phyloP scores from a whole-genome alignment of 371 early-diverging fungal species.

The Mortierella sp. region DNA sequence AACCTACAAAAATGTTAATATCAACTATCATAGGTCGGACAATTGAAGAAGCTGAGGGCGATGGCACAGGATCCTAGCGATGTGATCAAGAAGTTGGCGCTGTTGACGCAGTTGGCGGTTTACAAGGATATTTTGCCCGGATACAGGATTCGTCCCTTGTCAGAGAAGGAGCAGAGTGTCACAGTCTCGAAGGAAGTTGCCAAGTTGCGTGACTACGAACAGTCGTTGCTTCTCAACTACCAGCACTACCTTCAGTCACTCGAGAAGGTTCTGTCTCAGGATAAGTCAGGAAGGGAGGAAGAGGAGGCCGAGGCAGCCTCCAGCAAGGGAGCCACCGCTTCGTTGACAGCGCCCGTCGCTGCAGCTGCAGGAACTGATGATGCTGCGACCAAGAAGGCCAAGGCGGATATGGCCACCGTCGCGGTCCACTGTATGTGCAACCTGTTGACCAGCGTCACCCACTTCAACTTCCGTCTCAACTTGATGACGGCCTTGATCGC shows the following conservation, averaged over 20 bases:
- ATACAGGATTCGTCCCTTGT: constrained; percentile 92
- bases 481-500: constrained; percentile 85
- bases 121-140: constrained; percentile 96
- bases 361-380: constrained; percentile 37
- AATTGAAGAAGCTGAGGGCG: constrained; percentile 72
- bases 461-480: constrained; percentile 94
- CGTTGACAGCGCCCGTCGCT: constrained; percentile 57
- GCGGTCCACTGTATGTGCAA: constrained; percentile 83
- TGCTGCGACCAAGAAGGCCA: constrained; percentile 45
- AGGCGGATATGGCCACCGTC: constrained; percentile 66
- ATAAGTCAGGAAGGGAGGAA: constrained; percentile 49
- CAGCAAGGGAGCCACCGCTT: constrained; percentile 28
- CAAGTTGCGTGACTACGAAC: constrained; percentile 88
- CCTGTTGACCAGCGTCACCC: constrained; percentile 83
- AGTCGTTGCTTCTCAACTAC: constrained; percentile 83
- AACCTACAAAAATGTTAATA: background rate
- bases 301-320: constrained; percentile 33
- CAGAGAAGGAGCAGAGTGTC: constrained; percentile 80
- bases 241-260: constrained; percentile 86
- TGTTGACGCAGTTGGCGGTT: constrained; percentile 91
- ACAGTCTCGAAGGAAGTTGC: constrained; percentile 93
- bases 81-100: constrained; percentile 77
- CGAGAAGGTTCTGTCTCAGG: constrained; percentile 60
- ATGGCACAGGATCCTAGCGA: constrained; percentile 70
- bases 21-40: constrained; percentile 60